Percentiles rank a stretch among this genome's conserved stretches.
Conservation (phyloP, 371 early-diverging fungal genomes). For the Syncephalastrum racemosum region DNA sequence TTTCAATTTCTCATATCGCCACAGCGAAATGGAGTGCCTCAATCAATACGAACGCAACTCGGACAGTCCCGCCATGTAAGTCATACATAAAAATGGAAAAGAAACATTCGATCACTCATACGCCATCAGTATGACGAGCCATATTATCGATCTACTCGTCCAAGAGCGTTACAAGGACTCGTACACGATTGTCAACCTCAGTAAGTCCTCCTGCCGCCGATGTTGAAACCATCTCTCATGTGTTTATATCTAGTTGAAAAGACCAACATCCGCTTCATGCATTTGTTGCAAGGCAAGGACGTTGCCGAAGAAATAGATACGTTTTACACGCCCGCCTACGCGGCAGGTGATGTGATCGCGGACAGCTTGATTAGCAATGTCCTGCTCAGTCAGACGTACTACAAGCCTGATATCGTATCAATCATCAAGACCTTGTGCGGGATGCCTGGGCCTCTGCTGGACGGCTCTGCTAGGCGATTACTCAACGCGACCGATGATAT, state of each 20-base stretch:
- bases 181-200: slow-evolving; percentile 32
- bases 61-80: slow-evolving; percentile 52
- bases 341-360: slow-evolving; percentile 52
- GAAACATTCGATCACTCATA: neutral
- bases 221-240: neutral
- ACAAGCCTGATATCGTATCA: slow-evolving; percentile 52
- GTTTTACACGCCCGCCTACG: slow-evolving; percentile 47
- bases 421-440: slow-evolving; percentile 56
- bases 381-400: slow-evolving; percentile 48
- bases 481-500: slow-evolving; percentile 23
- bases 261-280: slow-evolving; percentile 51
- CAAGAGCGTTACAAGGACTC: slow-evolving; percentile 24
- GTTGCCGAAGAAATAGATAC: slow-evolving; percentile 37
- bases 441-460: slow-evolving; percentile 37
- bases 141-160: slow-evolving; percentile 34
- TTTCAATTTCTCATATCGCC: neutral
- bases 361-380: slow-evolving; percentile 48
- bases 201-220: slow-evolving; percentile 8
- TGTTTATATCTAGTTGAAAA: slow-evolving; percentile 30
- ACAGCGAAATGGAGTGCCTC: slow-evolving; percentile 41
- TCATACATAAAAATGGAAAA: neutral
- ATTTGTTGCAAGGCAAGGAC: slow-evolving; percentile 38
- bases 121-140: slow-evolving; percentile 32
- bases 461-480: slow-evolving; percentile 15
- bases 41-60: slow-evolving; percentile 38